phyloP scores from a whole-genome alignment of 2,329 filamentous ascomycete species.

The Sarocladium brachiariae region DNA sequence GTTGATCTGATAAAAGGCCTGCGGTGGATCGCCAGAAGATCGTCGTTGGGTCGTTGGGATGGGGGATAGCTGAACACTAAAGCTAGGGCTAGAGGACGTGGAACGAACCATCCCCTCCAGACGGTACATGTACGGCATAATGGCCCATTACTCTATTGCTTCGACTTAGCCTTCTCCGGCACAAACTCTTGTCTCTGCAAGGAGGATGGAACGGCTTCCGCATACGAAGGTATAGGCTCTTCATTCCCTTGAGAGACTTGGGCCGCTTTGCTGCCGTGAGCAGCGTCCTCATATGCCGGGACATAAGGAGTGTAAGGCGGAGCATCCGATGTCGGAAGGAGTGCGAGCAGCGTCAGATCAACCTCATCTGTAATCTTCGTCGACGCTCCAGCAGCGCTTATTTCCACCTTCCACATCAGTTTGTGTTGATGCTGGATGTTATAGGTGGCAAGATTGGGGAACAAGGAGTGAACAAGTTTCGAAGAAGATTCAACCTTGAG shows the following conservation, averaged over 20 bases:
- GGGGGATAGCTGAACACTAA: not conserved
- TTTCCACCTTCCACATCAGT: constrained; percentile 15
- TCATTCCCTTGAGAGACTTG: not conserved
- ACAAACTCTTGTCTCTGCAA: not conserved
- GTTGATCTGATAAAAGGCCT: constrained; percentile 6
- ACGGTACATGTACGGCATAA: not conserved
- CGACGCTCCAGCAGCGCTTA: not conserved
- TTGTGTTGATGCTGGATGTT: constrained; percentile 19
- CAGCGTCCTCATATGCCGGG: not conserved
- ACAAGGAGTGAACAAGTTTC: constrained; percentile 10
- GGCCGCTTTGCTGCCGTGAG: not conserved
- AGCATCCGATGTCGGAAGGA: not conserved
- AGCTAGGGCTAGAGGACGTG: not conserved
- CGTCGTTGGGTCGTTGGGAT: not conserved
- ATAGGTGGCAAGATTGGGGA: constrained; percentile 18
- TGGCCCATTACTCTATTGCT: not conserved
- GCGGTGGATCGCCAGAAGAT: not conserved
- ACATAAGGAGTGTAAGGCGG: not conserved
- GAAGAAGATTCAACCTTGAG: constrained; percentile 12
- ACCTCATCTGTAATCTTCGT: not conserved
- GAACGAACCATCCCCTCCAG: not conserved
- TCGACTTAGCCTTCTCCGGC: not conserved
- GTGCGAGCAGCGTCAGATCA: not conserved
- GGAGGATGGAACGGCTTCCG: constrained; percentile 1
- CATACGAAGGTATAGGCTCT: not conserved